Conservation (phyloP, 257 asterid genomes). For the Penstemon newberryi region DNA sequence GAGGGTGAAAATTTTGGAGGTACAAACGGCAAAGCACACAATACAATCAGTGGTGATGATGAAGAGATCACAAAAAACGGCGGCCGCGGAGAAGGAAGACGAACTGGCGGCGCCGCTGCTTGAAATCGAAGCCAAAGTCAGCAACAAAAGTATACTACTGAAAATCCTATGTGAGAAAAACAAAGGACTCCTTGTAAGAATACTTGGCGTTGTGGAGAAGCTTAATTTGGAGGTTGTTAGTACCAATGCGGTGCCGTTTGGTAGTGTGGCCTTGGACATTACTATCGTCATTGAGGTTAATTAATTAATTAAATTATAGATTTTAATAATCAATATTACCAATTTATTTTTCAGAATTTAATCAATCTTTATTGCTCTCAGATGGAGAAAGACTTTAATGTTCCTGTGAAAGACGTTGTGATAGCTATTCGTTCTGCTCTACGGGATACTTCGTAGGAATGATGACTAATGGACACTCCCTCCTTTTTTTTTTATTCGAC, state of each 20-base stretch:
- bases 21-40: conserved; percentile 28
- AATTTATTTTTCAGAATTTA: no score
- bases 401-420: conserved; percentile 1
- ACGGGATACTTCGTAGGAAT: no score
- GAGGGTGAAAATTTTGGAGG: conserved; percentile 37
- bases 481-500: no score
- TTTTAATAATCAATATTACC: no score
- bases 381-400: conserved; percentile 3
- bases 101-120: conserved; percentile 32
- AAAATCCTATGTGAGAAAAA: conserved; percentile 38
- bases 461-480: no score
- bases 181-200: conserved; percentile 32
- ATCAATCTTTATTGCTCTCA: background rate
- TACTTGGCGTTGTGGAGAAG: conserved; percentile 38
- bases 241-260: conserved; percentile 33
- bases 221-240: conserved; percentile 36
- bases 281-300: conserved; percentile 40
- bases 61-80: conserved; percentile 29
- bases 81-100: conserved; percentile 30
- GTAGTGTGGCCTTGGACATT: conserved; percentile 34
- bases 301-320: no score
- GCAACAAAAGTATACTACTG: conserved; percentile 30
- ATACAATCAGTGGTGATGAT: conserved; percentile 33
- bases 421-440: conserved; percentile 10
- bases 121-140: conserved; percentile 38